Conservation (phyloP, 2,329 filamentous ascomycete genomes). For the Claviceps citrina region DNA sequence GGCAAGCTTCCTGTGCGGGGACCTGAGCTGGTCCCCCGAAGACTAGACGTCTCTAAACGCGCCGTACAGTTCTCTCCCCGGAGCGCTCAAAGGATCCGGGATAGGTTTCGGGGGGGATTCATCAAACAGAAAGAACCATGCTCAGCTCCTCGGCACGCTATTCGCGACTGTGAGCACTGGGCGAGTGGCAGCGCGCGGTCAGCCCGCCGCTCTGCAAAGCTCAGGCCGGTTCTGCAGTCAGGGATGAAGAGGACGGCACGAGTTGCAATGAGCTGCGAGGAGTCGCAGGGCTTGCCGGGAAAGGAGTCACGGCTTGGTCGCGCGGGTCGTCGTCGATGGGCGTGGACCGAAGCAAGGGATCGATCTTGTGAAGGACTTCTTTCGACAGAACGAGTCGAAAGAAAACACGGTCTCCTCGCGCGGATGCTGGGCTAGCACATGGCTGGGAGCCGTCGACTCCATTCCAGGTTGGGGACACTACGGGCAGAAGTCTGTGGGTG, state of each 20-base stretch:
- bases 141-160: slow-evolving; percentile 2
- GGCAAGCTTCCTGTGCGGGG: slow-evolving; percentile 17
- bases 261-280: neutral
- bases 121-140: slow-evolving; percentile 9
- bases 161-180: neutral
- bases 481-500: neutral
- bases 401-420: neutral
- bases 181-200: neutral
- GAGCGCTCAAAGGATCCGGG: neutral
- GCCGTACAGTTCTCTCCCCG: slow-evolving; percentile 7
- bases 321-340: slow-evolving; percentile 9
- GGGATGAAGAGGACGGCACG: neutral
- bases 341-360: too few relatives aligned
- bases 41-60: slow-evolving; percentile 13
- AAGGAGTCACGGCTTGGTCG: neutral
- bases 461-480: neutral
- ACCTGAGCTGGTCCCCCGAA: slow-evolving; percentile 21
- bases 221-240: neutral
- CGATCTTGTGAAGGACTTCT: too few relatives aligned
- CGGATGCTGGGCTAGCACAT: slow-evolving; percentile 5
- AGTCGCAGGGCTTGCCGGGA: neutral
- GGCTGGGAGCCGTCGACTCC: neutral
- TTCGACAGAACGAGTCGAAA: too few relatives aligned
- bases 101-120: neutral
- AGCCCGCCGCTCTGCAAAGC: neutral